Conservation (phyloP, 306 rosid genomes). For the Sesbania bispinosa region DNA sequence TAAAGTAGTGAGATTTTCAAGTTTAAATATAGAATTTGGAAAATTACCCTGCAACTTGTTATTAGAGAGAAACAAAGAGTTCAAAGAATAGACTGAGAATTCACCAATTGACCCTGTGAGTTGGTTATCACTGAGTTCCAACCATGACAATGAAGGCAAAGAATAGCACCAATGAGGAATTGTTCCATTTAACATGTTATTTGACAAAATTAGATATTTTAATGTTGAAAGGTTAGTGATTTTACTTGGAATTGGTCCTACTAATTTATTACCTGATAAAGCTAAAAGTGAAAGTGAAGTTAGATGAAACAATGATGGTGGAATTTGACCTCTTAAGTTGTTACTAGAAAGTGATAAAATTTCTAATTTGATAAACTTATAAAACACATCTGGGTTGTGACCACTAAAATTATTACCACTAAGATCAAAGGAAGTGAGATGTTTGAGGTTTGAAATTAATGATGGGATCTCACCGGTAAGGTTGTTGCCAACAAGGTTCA, state of each 20-base stretch:
- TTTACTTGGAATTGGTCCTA: background rate
- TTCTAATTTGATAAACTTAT: no score
- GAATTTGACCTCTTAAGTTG: no score
- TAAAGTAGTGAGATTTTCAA: background rate
- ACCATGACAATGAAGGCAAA: background rate
- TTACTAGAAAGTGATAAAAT: no score
- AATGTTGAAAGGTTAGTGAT: background rate
- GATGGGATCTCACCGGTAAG: slow-evolving; percentile 7
- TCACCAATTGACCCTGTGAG: background rate
- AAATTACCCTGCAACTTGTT: background rate
- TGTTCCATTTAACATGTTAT: slow-evolving; percentile 7
- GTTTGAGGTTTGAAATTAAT: background rate
- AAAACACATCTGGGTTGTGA: background rate
- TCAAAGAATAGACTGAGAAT: background rate
- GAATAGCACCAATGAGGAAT: background rate
- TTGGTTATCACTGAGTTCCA: background rate
- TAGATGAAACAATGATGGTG: background rate
- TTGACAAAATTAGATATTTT: accelerated
- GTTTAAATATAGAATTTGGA: slow-evolving; percentile 14
- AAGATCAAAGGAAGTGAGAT: background rate
- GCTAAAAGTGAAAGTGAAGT: background rate
- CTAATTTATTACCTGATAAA: background rate
- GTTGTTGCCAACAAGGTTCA: background rate
- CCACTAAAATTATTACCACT: background rate
- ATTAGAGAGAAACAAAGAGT: background rate